phyloP scores from a whole-genome alignment of 106 monocot genomes.

The Xerophyta viscosa region DNA sequence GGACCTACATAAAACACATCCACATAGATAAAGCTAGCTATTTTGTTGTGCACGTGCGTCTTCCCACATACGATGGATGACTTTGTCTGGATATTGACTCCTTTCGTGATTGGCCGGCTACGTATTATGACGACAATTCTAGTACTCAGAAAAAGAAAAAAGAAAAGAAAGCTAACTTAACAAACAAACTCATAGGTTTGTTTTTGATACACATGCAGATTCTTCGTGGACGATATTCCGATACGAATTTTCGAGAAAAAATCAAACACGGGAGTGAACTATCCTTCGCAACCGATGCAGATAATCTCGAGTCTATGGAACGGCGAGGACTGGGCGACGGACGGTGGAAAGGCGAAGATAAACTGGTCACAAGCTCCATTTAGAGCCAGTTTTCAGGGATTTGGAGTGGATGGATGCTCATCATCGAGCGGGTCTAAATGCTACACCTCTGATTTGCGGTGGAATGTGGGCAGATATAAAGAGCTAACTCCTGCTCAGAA shows the following conservation, averaged over 20 bases:
- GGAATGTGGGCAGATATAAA: slow-evolving; percentile 35
- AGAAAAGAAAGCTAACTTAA: too few relatives aligned
- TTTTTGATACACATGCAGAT: slow-evolving; percentile 31
- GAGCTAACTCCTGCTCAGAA: slow-evolving; percentile 22
- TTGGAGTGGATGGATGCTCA: slow-evolving; percentile 35
- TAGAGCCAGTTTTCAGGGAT: slow-evolving; percentile 30
- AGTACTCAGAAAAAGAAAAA: too few relatives aligned
- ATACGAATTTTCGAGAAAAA: slow-evolving; percentile 44
- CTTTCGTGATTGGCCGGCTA: too few relatives aligned
- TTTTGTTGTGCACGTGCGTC: too few relatives aligned
- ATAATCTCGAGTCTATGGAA: slow-evolving; percentile 57
- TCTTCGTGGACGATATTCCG: slow-evolving; percentile 54
- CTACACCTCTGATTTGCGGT: slow-evolving; percentile 23
- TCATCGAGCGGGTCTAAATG: neutral
- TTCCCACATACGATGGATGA: too few relatives aligned
- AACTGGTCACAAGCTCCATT: slow-evolving; percentile 58
- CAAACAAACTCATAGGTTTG: too few relatives aligned
- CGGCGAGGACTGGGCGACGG: slow-evolving; percentile 70
- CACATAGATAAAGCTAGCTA: too few relatives aligned
- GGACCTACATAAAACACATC: too few relatives aligned
- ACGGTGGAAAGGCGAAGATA: slow-evolving; percentile 46
- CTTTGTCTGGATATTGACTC: too few relatives aligned
- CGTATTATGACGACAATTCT: too few relatives aligned
- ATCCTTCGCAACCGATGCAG: slow-evolving; percentile 46
- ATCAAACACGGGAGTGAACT: slow-evolving; percentile 20